Conservation (phyloP, 2,329 filamentous ascomycete genomes). For the Fusarium setosum region DNA sequence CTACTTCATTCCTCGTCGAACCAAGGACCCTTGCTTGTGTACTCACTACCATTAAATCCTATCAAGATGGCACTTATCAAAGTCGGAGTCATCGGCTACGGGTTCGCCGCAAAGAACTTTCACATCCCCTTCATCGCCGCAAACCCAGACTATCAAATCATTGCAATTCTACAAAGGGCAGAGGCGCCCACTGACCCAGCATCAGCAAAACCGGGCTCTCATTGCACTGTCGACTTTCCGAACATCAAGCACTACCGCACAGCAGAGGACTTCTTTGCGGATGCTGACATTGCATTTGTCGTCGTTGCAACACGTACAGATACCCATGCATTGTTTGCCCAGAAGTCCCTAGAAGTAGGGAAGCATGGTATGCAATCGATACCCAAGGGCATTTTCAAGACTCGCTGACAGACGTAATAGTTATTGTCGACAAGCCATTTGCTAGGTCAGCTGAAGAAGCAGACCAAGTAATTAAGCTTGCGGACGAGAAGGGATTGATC, state of each 20-base stretch:
- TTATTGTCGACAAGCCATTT: constrained; percentile 40
- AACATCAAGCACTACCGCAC: constrained; percentile 66
- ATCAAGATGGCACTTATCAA: constrained; percentile 50
- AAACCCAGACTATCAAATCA: constrained; percentile 57
- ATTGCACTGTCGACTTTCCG: constrained; percentile 62
- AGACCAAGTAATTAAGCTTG: constrained; percentile 28
- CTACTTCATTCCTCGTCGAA: too few species aligned
- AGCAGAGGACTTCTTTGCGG: constrained; percentile 68
- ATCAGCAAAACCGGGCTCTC: constrained; percentile 43
- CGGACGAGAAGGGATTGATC: constrained; percentile 28
- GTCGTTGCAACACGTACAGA: constrained; percentile 55
- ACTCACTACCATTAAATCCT: background rate
- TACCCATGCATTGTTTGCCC: constrained; percentile 32
- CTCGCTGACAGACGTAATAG: background rate
- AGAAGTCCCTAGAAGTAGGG: constrained; percentile 25
- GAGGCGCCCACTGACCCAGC: constrained; percentile 48
- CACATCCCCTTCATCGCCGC: constrained; percentile 62
- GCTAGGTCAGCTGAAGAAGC: constrained; percentile 30
- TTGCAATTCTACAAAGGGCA: constrained; percentile 61
- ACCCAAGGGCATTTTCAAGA: background rate
- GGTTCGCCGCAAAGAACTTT: constrained; percentile 59
- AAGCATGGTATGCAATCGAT: constrained; percentile 29
- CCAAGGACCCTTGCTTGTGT: background rate
- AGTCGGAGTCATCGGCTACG: constrained; percentile 62
- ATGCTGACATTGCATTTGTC: constrained; percentile 69